These are phyloP conservation scores for Hyaloscypha hepaticicola DNA, from an alignment of 495 filamentous ascomycete genomes.

Conservation along the genomic window DNA sequence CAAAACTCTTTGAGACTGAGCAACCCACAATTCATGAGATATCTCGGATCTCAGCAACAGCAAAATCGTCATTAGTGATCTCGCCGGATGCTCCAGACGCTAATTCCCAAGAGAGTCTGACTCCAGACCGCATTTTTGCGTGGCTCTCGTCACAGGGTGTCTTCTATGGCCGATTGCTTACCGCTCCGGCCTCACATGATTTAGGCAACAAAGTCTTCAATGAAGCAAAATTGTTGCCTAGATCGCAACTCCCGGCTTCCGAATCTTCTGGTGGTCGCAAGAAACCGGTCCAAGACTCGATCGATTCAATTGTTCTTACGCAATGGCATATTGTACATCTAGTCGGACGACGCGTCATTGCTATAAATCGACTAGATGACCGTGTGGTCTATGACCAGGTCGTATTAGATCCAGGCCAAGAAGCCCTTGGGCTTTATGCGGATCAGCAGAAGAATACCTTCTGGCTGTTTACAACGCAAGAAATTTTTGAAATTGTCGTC, in stretches of 20 bases:
- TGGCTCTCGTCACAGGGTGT: slow-evolving; percentile 89
- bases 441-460: slow-evolving; percentile 93
- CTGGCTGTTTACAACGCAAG: slow-evolving; percentile 87
- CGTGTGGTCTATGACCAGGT: slow-evolving; percentile 80
- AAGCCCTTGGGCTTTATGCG: slow-evolving; percentile 73
- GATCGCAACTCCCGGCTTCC: slow-evolving; percentile 64
- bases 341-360: slow-evolving; percentile 76
- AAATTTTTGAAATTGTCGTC: slow-evolving; percentile 91
- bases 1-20: slow-evolving; percentile 85
- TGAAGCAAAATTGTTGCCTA: slow-evolving; percentile 72
- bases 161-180: slow-evolving; percentile 76
- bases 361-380: slow-evolving; percentile 81
- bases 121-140: slow-evolving; percentile 72
- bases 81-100: slow-evolving; percentile 68
- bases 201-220: slow-evolving; percentile 65
- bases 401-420: slow-evolving; percentile 78
- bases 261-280: slow-evolving; percentile 63
- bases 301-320: slow-evolving; percentile 79
- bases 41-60: slow-evolving; percentile 49
- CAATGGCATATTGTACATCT: slow-evolving; percentile 92
- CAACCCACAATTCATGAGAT: slow-evolving; percentile 71
- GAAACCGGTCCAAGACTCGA: slow-evolving; percentile 62
- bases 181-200: slow-evolving; percentile 46
- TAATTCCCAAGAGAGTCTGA: slow-evolving; percentile 36
- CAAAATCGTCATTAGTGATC: slow-evolving; percentile 64